Percentiles rank a stretch among this genome's conserved stretches.
These are phyloP conservation scores for Stephania yunnanensis DNA, from an alignment of 164 flowering plant genomes.

Conservation along the genomic window DNA sequence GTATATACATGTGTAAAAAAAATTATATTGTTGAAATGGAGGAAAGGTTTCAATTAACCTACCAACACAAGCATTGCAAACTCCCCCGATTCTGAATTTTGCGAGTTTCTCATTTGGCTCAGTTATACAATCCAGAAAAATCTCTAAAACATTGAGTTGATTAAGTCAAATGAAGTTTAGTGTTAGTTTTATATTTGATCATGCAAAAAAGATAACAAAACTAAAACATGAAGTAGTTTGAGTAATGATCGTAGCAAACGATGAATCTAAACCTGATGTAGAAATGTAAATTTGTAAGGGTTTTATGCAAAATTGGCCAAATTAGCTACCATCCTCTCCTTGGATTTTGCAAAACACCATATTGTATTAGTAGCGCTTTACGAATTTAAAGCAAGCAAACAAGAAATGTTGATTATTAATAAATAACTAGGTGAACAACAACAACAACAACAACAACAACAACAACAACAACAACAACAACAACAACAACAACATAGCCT, in stretches of 20 bases:
- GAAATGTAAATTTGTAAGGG: conserved; percentile 72
- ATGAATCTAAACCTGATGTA: conserved; percentile 56
- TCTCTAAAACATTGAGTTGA: conserved; percentile 92
- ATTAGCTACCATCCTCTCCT: conserved; percentile 72
- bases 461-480: no score
- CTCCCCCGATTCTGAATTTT: conserved; percentile 82
- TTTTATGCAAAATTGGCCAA: conserved; percentile 93
- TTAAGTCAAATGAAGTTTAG: conserved; percentile 5
- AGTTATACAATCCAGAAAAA: conserved; percentile 86
- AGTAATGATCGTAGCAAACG: background rate
- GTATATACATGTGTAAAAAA: background rate
- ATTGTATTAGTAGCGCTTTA: background rate
- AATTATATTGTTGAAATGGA: background rate
- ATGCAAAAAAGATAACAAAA: conserved; percentile 3
- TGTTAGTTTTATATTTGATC: background rate
- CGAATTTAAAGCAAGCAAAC: conserved; percentile 1
- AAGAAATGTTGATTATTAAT: no score
- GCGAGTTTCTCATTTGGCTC: conserved; percentile 90
- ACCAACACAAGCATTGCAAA: conserved; percentile 85
- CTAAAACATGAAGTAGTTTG: background rate
- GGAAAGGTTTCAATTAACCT: conserved; percentile 1
- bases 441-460: no score
- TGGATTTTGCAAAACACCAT: conserved; percentile 41
- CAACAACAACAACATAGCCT: no score
- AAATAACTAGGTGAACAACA: no score